phyloP scores from a whole-genome alignment of 257 asterid genomes.

The Echites panduratus region DNA sequence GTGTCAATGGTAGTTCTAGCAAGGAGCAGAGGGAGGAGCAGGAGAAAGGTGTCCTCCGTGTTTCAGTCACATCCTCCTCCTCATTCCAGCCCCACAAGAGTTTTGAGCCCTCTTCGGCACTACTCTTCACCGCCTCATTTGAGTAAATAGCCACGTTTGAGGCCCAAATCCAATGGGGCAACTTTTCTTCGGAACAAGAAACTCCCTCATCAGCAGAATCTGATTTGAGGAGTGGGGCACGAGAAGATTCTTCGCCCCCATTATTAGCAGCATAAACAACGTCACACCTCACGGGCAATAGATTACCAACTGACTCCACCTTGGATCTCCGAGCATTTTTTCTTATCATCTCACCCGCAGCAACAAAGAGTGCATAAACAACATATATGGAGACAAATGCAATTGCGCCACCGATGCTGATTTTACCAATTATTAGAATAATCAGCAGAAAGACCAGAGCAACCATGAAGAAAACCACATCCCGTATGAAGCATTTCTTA shows the following conservation, averaged over 20 bases:
- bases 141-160: constrained; percentile 52
- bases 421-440: constrained; percentile 52
- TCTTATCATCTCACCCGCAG: constrained; percentile 43
- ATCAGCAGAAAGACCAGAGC: constrained; percentile 37
- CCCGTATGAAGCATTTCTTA: constrained; percentile 66
- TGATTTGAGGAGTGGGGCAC: constrained; percentile 18
- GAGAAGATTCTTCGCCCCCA: constrained; percentile 24
- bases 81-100: constrained; percentile 69
- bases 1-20: constrained; percentile 52
- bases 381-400: constrained; percentile 50
- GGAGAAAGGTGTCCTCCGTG: constrained; percentile 21
- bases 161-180: constrained; percentile 66
- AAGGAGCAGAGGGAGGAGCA: constrained; percentile 43
- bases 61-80: constrained; percentile 20
- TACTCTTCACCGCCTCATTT: constrained; percentile 28
- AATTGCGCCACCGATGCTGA: constrained; percentile 51
- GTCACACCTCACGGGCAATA: constrained; percentile 36
- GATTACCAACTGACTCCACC: constrained; percentile 26
- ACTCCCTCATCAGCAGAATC: constrained; percentile 29
- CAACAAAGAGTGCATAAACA: constrained; percentile 51
- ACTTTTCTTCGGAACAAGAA: constrained; percentile 31
- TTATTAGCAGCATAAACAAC: constrained; percentile 13
- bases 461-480: constrained; percentile 50
- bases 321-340: constrained; percentile 26
- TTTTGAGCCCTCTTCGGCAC: constrained; percentile 18